These are phyloP conservation scores for Fraxinus sp. DNA, from an alignment of 305 asterid genomes.

Conservation along the genomic window DNA sequence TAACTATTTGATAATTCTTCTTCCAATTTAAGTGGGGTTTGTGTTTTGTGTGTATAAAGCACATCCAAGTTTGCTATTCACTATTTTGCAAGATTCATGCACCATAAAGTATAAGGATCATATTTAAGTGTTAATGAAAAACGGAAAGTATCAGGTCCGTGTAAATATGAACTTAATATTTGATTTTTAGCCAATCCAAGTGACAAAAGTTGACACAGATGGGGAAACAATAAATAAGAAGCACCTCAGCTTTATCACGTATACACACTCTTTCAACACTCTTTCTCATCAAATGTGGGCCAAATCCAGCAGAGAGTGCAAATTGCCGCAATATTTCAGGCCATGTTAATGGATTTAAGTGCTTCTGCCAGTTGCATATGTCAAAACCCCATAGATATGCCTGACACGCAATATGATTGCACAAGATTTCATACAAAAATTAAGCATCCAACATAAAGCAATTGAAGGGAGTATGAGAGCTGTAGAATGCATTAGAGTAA, in stretches of 20 bases:
- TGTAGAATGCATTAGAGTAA: constrained; percentile 22
- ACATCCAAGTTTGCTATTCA: not conserved
- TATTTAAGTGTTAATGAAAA: constrained; percentile 1
- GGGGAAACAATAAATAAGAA: constrained; percentile 9
- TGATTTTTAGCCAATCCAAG: not conserved
- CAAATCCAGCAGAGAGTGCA: constrained; percentile 94
- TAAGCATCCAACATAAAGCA: constrained; percentile 1
- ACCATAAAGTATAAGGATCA: not conserved
- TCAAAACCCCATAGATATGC: constrained; percentile 96
- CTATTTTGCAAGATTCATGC: not conserved
- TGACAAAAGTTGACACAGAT: not conserved
- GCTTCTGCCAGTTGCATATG: constrained; percentile 87
- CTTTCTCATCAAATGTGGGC: constrained; percentile 84
- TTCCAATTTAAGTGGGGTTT: not conserved
- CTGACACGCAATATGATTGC: constrained; percentile 43
- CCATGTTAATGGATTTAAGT: constrained; percentile 90
- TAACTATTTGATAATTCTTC: not conserved
- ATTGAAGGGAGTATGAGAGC: not conserved
- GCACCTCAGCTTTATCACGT: constrained; percentile 75
- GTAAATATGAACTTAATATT: not conserved
- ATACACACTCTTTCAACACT: constrained; percentile 43
- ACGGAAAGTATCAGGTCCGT: not conserved
- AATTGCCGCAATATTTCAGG: constrained; percentile 91
- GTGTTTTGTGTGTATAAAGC: not conserved
- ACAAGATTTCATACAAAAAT: constrained; percentile 9